A percentile compares a stretch with the other conserved stretches of the same genome.
Conservation (phyloP, 2,329 filamentous ascomycete genomes). For the Chalaropsis thielavioides region DNA sequence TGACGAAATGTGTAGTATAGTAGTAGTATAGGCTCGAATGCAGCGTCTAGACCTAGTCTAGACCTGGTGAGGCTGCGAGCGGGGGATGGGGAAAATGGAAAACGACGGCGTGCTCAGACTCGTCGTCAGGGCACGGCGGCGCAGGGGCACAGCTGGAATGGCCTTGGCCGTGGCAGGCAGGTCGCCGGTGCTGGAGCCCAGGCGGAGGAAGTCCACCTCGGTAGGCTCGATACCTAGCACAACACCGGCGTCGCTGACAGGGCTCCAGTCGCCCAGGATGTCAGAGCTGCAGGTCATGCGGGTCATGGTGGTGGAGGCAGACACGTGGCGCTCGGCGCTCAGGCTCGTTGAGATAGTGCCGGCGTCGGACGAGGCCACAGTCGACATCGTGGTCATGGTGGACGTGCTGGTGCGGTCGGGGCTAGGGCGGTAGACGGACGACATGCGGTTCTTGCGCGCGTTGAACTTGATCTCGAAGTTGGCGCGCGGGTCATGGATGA, state of each 20-base stretch:
- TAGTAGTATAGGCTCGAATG: neutral
- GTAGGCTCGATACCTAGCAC: conserved; percentile 15
- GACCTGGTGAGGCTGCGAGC: conserved; percentile 1
- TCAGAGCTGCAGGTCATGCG: conserved; percentile 38
- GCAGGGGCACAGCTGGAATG: conserved; percentile 18
- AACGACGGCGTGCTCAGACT: conserved; percentile 32
- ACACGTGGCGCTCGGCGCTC: conserved; percentile 36
- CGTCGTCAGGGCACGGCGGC: conserved; percentile 33
- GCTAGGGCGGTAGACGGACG: conserved; percentile 24
- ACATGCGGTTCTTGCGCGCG: conserved; percentile 19
- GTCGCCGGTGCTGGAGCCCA: conserved; percentile 16
- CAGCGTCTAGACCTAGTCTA: neutral
- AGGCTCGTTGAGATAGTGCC: conserved; percentile 29
- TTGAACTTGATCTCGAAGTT: conserved; percentile 16
- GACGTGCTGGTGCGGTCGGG: conserved; percentile 39
- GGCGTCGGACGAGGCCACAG: conserved; percentile 21
- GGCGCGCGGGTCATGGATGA: conserved; percentile 19
- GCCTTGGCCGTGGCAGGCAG: conserved; percentile 16
- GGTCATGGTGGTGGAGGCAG: conserved; percentile 39
- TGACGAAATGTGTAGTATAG: neutral
- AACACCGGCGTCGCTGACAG: conserved; percentile 21
- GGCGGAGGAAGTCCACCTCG: conserved; percentile 13
- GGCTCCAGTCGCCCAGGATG: conserved; percentile 20
- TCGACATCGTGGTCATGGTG: conserved; percentile 31
- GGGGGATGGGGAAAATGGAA: conserved; percentile 35